Percentiles rank a stretch among this genome's conserved stretches.
phyloP scores from a whole-genome alignment of 192 early-diverging fungal genomes.

The Lobosporangium transversale region DNA sequence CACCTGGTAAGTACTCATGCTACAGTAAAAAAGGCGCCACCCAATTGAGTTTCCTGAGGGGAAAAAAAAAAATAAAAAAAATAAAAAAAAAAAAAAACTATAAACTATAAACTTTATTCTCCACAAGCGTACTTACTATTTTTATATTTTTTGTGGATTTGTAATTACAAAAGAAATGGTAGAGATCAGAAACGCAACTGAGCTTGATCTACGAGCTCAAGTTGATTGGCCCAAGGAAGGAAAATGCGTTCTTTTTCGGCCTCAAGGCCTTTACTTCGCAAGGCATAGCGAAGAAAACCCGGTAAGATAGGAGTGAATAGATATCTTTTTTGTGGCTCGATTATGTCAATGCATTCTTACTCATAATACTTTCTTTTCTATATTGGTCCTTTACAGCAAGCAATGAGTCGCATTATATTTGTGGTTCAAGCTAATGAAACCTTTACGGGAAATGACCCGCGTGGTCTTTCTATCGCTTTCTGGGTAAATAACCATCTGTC shows the following conservation, averaged over 20 bases:
- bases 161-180: conserved; percentile 4
- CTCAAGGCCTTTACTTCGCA: conserved; percentile 7
- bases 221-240: conserved; percentile 15
- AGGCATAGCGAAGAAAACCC: conserved; percentile 8
- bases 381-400: background rate
- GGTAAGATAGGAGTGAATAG: too few species aligned
- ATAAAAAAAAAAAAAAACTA: too few species aligned
- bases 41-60: too few species aligned
- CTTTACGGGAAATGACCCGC: background rate
- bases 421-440: background rate
- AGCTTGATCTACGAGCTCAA: conserved; percentile 12
- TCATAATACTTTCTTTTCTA: background rate
- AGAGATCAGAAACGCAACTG: conserved; percentile 3
- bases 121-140: too few species aligned
- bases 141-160: too few species aligned
- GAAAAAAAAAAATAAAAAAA: too few species aligned
- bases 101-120: too few species aligned
- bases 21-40: too few species aligned
- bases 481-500: conserved; percentile 13
- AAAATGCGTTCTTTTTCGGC: conserved; percentile 22
- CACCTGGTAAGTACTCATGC: conserved; percentile 8
- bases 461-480: conserved; percentile 25
- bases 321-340: too few species aligned
- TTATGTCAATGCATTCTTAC: too few species aligned
- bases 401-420: conserved; percentile 20